Conservation (phyloP, 2,329 filamentous ascomycete species). For the Curvularia spicifera region DNA sequence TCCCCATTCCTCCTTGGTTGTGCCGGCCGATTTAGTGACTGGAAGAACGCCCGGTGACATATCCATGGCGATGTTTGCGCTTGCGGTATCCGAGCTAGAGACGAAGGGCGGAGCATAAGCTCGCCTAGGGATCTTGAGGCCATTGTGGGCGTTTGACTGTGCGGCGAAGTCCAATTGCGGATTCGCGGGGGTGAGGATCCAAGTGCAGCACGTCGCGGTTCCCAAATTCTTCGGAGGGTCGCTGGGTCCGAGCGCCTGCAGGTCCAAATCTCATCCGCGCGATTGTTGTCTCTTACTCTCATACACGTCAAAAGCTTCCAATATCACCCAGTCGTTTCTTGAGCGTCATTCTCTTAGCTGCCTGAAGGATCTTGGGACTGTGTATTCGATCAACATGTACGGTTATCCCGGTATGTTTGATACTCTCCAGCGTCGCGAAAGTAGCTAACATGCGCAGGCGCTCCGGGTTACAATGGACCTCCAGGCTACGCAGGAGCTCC, state of each 20-base stretch:
- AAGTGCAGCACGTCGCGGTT: constrained; percentile 23
- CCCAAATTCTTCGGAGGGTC: constrained; percentile 33
- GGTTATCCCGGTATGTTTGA: constrained; percentile 42
- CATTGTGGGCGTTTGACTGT: constrained; percentile 25
- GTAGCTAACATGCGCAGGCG: constrained; percentile 41
- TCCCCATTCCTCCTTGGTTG: constrained; percentile 20
- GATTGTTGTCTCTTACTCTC: constrained; percentile 15
- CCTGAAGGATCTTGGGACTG: constrained; percentile 3
- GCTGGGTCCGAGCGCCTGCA: constrained; percentile 25
- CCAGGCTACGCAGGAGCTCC: constrained; percentile 76
- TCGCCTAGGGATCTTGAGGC: constrained; percentile 41
- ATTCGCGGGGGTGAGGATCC: constrained; percentile 6
- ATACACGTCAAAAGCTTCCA: constrained; percentile 15
- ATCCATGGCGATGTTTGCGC: constrained; percentile 24
- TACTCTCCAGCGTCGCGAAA: neutral
- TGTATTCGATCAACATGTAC: constrained; percentile 39
- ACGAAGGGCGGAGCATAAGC: constrained; percentile 40
- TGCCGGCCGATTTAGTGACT: constrained; percentile 13
- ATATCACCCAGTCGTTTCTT: neutral
- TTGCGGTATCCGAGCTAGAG: constrained; percentile 32
- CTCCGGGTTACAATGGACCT: constrained; percentile 73
- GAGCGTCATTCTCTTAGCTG: neutral
- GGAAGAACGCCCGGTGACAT: constrained; percentile 21
- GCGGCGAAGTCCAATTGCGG: constrained; percentile 10
- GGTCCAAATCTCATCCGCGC: constrained; percentile 19